Evolutionary conservation across 768 basidiomycete genomes (phyloP), one percentile per base, ranked within the genome.

Genomic region (Auriscalpium vulgare): DNA sequence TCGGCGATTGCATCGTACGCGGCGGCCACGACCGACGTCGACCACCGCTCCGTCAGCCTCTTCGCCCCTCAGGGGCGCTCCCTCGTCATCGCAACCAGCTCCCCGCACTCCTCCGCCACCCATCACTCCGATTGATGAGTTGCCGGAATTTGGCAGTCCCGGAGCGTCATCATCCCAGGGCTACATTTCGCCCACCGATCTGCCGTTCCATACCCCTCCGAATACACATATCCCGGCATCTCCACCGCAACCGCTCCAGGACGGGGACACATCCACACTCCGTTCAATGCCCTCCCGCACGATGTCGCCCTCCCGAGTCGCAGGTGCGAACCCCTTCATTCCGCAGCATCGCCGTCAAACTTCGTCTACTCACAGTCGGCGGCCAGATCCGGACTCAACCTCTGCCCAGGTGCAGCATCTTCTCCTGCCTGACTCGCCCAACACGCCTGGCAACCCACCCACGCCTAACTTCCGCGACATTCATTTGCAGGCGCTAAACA

Each of bases 311-410:
- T 70, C 78, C 70, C 68, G 66, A 73, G 70, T 73, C 67, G 78
- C 82, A 88, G 88, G 87, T 89, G 85, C 86, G 87, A 87, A 79
- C 81, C 84, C 81, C 69, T 89, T 88, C 79, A 80, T 80, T 76
- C 78, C 76, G 73, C 81, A 81, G 80, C 83, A 84, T 69, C 80
- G 79, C 72, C 80, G 61, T 21, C 61, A 57, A 53, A 78, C 58
- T 78, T 81, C 82, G 67, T 76, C 84, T 79, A 83, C 84, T 81
- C 81, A 83, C 74, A 76, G 59, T 68, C 79, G 69, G 75, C 82
- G 61, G 55, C 78, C 82, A 82, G 83, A 81, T 72, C 69, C 85
- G 67, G 84, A 85, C 65, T 69, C 84, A 63, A 74, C 81, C 14
- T 51, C 61, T 57, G 80, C 87, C 62, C 85, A 85, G 67, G 79